Conservation (phyloP, 805 yeast species). For the Candida nanaspora region DNA sequence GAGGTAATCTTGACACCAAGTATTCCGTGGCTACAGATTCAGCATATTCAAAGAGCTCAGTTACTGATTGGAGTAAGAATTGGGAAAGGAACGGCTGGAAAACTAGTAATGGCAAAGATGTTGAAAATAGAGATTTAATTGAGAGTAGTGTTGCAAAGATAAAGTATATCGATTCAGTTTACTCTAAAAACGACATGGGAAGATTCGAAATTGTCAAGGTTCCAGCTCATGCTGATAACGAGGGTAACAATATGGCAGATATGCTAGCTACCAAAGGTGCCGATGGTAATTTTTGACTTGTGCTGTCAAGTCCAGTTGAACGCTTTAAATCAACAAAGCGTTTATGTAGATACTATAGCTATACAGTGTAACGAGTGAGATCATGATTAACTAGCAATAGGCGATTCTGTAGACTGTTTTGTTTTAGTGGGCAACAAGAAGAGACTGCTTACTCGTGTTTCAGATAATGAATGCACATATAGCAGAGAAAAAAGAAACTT, state of each 20-base stretch:
- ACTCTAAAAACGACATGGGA: conserved; percentile 27
- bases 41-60: conserved; percentile 48
- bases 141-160: conserved; percentile 21
- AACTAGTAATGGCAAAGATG: conserved; percentile 32
- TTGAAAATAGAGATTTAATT: conserved; percentile 49
- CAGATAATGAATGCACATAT: no score
- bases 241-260: conserved; percentile 78
- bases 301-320: background rate
- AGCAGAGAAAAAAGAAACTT: no score
- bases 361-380: no score
- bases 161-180: conserved; percentile 29
- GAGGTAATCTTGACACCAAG: conserved; percentile 8
- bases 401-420: no score
- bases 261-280: conserved; percentile 64
- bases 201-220: conserved; percentile 51
- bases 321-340: no score
- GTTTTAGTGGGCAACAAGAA: no score
- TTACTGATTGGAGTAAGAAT: conserved; percentile 47
- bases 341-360: no score
- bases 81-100: conserved; percentile 58
- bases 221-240: conserved; percentile 60
- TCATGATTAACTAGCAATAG: no score
- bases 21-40: conserved; percentile 65
- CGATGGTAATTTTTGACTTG: conserved; percentile 9
- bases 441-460: no score